phyloP scores from a whole-genome alignment of 2,329 filamentous ascomycete species.

The Monosporascus cannonballus region DNA sequence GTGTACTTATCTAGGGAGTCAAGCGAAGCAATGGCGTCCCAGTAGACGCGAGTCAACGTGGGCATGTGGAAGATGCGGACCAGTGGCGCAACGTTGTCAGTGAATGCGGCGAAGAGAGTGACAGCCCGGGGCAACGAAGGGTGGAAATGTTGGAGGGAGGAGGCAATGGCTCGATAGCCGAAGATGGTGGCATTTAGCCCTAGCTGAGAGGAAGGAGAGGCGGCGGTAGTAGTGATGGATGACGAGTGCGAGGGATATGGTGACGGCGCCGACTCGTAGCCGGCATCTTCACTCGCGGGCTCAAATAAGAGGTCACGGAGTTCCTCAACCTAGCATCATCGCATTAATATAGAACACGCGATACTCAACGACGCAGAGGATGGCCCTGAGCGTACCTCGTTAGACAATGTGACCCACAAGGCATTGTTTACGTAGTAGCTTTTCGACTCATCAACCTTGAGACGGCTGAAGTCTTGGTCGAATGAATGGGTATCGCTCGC shows the following conservation, averaged over 20 bases:
- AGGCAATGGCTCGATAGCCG: conserved; percentile 17
- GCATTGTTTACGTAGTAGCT: too few relatives aligned
- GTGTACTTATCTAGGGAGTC: conserved; percentile 33
- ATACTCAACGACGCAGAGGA: too few relatives aligned
- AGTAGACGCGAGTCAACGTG: conserved; percentile 18
- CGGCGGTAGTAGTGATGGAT: too few relatives aligned
- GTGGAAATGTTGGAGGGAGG: conserved; percentile 18
- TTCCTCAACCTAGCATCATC: conserved; percentile 5
- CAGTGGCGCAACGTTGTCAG: conserved; percentile 20
- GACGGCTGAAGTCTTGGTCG: too few relatives aligned
- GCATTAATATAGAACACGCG: too few relatives aligned
- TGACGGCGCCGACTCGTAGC: not conserved
- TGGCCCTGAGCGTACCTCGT: too few relatives aligned
- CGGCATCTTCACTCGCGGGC: conserved; percentile 5
- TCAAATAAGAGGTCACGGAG: conserved; percentile 8
- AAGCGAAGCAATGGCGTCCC: conserved; percentile 12
- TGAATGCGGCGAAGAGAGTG: conserved; percentile 17
- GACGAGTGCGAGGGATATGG: too few relatives aligned
- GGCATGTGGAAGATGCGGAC: conserved; percentile 25
- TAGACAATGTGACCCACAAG: too few relatives aligned
- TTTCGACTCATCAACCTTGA: too few relatives aligned
- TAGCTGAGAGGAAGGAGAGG: not conserved
- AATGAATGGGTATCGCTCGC: too few relatives aligned
- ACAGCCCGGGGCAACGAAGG: conserved; percentile 17
- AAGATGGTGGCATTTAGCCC: conserved; percentile 18